These are phyloP conservation scores for Schoenoplectus triqueter DNA, from an alignment of 202 grass and related monocot genomes.

Conservation along the genomic window DNA sequence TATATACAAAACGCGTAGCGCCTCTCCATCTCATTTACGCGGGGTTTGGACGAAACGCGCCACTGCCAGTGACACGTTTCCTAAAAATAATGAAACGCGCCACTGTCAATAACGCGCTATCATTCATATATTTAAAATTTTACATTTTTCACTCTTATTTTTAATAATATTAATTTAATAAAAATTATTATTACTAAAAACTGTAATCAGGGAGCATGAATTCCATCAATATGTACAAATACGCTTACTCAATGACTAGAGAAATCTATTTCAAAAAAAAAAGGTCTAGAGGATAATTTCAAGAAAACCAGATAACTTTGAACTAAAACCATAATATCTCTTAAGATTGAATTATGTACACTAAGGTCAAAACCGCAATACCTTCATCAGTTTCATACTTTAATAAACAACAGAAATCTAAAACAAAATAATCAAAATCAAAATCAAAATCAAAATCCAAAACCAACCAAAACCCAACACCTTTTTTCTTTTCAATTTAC, in stretches of 20 bases:
- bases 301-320: background rate
- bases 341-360: slow-evolving; percentile 38
- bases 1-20: too few species aligned
- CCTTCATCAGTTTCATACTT: slow-evolving; percentile 15
- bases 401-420: slow-evolving; percentile 27
- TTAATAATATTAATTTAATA: too few species aligned
- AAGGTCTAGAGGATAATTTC: background rate
- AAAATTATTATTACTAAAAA: too few species aligned
- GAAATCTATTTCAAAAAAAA: background rate
- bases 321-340: background rate
- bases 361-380: slow-evolving; percentile 21
- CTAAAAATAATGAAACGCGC: too few species aligned
- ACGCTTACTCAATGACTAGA: slow-evolving; percentile 6
- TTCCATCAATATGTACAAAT: slow-evolving; percentile 14
- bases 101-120: too few species aligned
- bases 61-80: too few species aligned
- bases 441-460: background rate
- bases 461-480: slow-evolving; percentile 9
- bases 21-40: too few species aligned
- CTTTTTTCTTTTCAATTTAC: slow-evolving; percentile 30
- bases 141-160: too few species aligned
- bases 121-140: too few species aligned
- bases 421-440: background rate
- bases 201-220: slow-evolving; percentile 11
- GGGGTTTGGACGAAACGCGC: too few species aligned